These are phyloP conservation scores for Durio zibethinus DNA, from an alignment of 345 rosid species.

Conservation along the genomic window DNA sequence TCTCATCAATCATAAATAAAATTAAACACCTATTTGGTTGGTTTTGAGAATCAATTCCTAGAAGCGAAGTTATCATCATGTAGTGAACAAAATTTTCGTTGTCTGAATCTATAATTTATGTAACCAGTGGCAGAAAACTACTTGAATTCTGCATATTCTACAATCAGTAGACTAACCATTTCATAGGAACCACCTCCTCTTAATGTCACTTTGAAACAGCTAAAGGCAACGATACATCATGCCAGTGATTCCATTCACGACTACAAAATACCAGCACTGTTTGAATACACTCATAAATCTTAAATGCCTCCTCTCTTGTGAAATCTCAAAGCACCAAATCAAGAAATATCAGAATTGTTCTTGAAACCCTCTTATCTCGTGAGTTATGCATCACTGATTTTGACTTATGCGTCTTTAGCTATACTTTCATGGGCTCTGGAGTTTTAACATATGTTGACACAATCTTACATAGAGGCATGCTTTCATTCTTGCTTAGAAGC, in stretches of 20 bases:
- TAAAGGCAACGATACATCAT: neutral
- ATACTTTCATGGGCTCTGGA: slow-evolving; percentile 28
- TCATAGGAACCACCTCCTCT: neutral
- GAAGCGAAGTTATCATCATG: neutral
- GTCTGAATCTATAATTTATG: neutral
- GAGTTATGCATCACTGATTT: slow-evolving; percentile 3
- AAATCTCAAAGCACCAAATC: slow-evolving; percentile 7
- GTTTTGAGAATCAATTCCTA: neutral
- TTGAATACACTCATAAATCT: neutral
- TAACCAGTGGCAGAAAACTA: neutral
- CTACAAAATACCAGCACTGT: neutral
- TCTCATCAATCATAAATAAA: neutral
- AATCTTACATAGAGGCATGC: slow-evolving; percentile 77
- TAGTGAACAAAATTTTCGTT: neutral
- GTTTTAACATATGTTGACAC: slow-evolving; percentile 38
- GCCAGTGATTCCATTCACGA: slow-evolving; percentile 6
- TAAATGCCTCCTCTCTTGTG: neutral
- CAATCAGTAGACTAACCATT: neutral
- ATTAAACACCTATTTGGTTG: neutral
- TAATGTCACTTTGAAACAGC: neutral
- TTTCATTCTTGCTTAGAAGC: slow-evolving; percentile 73
- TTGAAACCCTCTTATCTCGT: slow-evolving; percentile 5
- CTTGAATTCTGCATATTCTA: neutral
- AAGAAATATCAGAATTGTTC: slow-evolving; percentile 15
- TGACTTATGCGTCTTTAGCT: slow-evolving; percentile 8